A percentile compares a stretch with the other conserved stretches of the same genome.
These are phyloP conservation scores for Tinospora cordifolia DNA, from an alignment of 164 flowering plant species.

Conservation along the genomic window DNA sequence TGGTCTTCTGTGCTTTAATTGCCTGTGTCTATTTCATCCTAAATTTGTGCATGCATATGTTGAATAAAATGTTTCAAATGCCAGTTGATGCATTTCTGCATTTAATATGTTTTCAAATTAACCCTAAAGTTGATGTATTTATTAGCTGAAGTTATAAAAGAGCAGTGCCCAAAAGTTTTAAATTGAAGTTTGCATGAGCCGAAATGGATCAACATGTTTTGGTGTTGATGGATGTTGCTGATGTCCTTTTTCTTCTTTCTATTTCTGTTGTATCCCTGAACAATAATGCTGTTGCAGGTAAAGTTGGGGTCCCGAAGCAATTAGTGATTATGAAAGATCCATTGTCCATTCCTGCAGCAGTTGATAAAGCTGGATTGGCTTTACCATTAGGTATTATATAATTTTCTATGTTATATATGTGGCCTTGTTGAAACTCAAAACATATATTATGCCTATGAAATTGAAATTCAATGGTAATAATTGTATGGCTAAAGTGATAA, in stretches of 20 bases:
- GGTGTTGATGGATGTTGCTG: too few species aligned
- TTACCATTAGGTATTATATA: constrained; percentile 60
- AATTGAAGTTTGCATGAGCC: not conserved
- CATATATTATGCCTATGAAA: not conserved
- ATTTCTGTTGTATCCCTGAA: not conserved
- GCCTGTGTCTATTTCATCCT: not conserved
- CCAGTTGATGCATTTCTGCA: not conserved
- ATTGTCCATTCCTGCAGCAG: constrained; percentile 54
- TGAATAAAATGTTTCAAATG: not conserved
- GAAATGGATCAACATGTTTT: too few species aligned
- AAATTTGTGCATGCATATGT: not conserved
- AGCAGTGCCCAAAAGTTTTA: not conserved
- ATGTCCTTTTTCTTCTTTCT: not conserved
- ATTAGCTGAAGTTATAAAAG: too few species aligned
- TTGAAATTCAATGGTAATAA: too few species aligned
- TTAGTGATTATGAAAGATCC: constrained; percentile 56
- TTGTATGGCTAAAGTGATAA: not conserved
- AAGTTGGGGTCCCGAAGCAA: constrained; percentile 65
- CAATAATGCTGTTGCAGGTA: constrained; percentile 36
- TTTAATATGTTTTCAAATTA: not conserved
- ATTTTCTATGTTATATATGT: not conserved
- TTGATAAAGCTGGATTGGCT: constrained; percentile 52
- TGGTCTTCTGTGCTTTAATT: too few species aligned
- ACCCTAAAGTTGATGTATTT: not conserved
- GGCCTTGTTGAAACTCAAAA: not conserved